Base-by-base conservation (phyloP, 495 filamentous ascomycete species). In the Annulohypoxylon moriforme region DNA sequence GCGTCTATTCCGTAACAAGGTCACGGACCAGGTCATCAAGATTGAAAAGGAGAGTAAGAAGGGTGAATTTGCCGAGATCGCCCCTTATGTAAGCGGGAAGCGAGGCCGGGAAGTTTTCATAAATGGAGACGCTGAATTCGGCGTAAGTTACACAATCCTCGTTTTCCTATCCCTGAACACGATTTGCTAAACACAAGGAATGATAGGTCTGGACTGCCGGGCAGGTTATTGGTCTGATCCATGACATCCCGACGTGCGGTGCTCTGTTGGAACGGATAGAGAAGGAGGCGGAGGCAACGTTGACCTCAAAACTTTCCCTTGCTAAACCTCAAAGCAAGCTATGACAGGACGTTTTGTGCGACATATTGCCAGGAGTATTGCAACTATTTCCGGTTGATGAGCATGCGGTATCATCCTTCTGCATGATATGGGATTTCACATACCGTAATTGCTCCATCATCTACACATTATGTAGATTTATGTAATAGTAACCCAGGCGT, bases 1-100 rank as follows among this genome's bases (percentile, higher is more conserved):
- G 16, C 85, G 96, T 25, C 81, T 99, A 72, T 99, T 92, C 80
- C 88, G 87, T 76, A 99, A 99, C 78, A 94, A 96, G 83, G 90
- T 97, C 27, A 88, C 94, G 0, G 84, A 89, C 74, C 87, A 94
- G 75, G 93, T 93, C 5, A 81, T 92, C 68, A 91, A 92, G 85
- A 84, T 96, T 60, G 96, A 99, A 85, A 82, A 83, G 69, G 92
- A 94, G 86, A 96, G 93, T 82, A 88, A 81, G 70, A 92, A 90
- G 8, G 96, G 94, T 33, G 92, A 98, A 65, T 99, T 99, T 72
- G 87, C 90, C 64, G 96, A 98, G 80, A 89, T 99, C 65, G 93
- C 92, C 29, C 92, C 92, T 50, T 93, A 87, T 72, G 93, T 99
- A 22, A 97, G 93, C 77, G 96, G 96, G 49, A 92, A 98, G 88